Base-by-base conservation (phyloP, 169 alveolate genomes). In the Miamiensis avidus region DNA sequence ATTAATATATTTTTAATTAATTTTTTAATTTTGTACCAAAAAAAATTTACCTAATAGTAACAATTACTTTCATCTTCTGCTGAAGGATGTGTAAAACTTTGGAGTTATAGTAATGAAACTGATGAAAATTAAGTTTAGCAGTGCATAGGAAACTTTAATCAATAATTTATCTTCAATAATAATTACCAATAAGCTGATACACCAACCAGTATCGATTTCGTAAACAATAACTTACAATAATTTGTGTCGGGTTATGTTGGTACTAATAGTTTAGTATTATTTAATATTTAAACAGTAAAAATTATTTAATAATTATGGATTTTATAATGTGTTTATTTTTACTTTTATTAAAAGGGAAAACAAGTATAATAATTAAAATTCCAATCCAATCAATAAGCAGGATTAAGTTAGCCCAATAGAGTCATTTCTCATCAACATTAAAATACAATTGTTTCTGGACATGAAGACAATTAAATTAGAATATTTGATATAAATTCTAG, bases 401-500 rank as follows among this genome's bases (percentile, higher is more conserved):
- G n/a, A 79, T 16, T 0, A 20, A 34, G 30, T 79, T 79, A 79
- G 29, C 30, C 64, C 26, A 34, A 49, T 65, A 79, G 49, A 79
- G 34, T 79, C 29, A 49, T 79, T 79, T 69, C 84, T 0, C 84
- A 79, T 79, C 75, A 69, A 16, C 31, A 79, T 34, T 0, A 49
- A 4, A 79, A 72, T 1, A 49, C 65, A 30, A 29, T 79, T 31
- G 16, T 79, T 34, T 79, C 84, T n/a, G 84, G 77, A n/a, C 84
- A 79, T 79, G 84, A 79, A 28, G 84, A 79, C 29, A 64, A 49
- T 33, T 49, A 34, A 27, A 79, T 79, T 4, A 65, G 84, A 28
- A 34, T 79, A 33, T 79, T 79, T 26, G 84, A 79, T 79, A 34
- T 79, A 28, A 79, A 79, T 65, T 79, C 34, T 28, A 79, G 84